phyloP scores from a whole-genome alignment of 202 grass and related monocot species.

The Schoenoplectus tabernaemontani region DNA sequence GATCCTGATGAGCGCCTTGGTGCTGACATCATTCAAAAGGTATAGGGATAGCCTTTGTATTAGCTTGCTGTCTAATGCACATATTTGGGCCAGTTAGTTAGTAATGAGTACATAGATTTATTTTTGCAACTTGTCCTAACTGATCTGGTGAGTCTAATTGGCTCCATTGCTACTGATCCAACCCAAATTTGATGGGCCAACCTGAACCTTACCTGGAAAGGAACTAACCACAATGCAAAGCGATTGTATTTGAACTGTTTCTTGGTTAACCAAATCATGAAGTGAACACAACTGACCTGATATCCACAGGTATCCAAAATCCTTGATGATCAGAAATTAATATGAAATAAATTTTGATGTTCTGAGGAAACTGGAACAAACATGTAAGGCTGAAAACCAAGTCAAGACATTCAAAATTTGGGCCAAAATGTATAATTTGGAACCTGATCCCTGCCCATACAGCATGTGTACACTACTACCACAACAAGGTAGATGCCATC shows the following conservation, averaged over 20 bases:
- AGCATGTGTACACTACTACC: neutral
- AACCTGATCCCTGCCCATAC: neutral
- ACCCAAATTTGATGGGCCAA: neutral
- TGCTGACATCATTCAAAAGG: constrained; percentile 95
- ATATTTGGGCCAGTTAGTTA: neutral
- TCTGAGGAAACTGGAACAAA: neutral
- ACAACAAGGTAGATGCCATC: neutral
- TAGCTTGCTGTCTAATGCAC: neutral
- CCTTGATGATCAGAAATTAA: neutral
- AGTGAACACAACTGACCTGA: neutral
- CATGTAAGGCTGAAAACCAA: neutral
- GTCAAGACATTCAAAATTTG: neutral
- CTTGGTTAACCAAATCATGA: neutral
- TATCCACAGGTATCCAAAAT: neutral
- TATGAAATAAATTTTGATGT: neutral
- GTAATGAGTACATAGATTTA: neutral
- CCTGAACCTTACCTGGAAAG: neutral
- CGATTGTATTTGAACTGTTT: neutral
- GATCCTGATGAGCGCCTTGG: constrained; percentile 84
- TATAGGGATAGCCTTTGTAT: constrained; percentile 8
- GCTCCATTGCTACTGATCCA: neutral
- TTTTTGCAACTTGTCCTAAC: neutral
- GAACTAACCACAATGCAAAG: neutral
- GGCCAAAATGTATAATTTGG: neutral
- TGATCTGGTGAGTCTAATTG: too few relatives aligned